Conservation (phyloP, 1,139 yeast species). For the Tardiomyces depauwii region DNA sequence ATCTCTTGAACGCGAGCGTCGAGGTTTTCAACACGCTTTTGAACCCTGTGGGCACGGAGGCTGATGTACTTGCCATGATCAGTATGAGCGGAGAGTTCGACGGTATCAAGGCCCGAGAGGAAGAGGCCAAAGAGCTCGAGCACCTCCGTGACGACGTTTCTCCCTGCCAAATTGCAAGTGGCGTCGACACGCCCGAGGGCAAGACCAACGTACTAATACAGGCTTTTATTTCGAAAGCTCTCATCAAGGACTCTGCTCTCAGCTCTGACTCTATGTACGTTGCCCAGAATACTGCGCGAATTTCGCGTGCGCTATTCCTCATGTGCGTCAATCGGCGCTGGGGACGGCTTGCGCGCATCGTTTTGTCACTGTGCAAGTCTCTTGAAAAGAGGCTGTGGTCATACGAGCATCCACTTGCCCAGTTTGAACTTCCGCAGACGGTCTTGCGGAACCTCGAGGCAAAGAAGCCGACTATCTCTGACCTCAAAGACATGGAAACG, state of each 20-base stretch:
- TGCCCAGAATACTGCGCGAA: conserved; percentile 91
- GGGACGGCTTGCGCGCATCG: conserved; percentile 68
- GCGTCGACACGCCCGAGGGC: conserved; percentile 64
- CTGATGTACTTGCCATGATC: conserved; percentile 80
- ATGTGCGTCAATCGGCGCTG: conserved; percentile 81
- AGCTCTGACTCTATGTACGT: conserved; percentile 84
- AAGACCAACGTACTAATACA: conserved; percentile 84
- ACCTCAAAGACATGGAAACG: conserved; percentile 60
- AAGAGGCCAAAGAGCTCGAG: conserved; percentile 67
- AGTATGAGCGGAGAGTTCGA: conserved; percentile 94
- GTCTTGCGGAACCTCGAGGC: conserved; percentile 52
- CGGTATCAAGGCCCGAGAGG: conserved; percentile 78
- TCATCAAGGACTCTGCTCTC: conserved; percentile 62
- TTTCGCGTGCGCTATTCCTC: conserved; percentile 78
- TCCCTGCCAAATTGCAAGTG: conserved; percentile 80
- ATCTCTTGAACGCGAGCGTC: conserved; percentile 70
- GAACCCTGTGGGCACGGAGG: conserved; percentile 80
- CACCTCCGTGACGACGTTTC: conserved; percentile 43
- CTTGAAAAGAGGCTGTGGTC: conserved; percentile 82
- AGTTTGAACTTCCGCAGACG: conserved; percentile 67
- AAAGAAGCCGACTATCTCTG: conserved; percentile 58
- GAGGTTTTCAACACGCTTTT: conserved; percentile 83
- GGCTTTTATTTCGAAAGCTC: conserved; percentile 70
- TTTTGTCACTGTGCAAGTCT: conserved; percentile 75
- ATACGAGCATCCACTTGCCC: conserved; percentile 81